Evolutionary conservation across 257 asterid genomes (phyloP).

Genomic region (Capsicum pubescens): DNA sequence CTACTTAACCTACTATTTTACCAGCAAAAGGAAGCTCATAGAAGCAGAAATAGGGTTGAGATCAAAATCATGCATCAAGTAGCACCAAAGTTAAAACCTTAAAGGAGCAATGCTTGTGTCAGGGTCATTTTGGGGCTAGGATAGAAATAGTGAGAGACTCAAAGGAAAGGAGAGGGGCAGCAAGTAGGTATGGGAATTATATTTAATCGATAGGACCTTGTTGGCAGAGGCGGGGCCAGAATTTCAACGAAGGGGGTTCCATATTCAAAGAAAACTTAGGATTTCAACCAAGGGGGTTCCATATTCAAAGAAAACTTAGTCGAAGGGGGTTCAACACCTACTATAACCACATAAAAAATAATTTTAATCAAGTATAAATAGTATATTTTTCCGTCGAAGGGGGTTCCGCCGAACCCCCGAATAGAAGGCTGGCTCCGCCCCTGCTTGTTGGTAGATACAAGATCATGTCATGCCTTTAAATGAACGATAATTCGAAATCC

Average conservation of each 20-base stretch:
- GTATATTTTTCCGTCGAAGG: too few relatives aligned
- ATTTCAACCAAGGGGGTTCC: too few relatives aligned
- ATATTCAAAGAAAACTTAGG: too few relatives aligned
- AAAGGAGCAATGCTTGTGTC: slow-evolving; percentile 6
- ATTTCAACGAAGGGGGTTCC: too few relatives aligned
- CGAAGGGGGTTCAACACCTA: too few relatives aligned
- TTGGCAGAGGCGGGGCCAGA: too few relatives aligned
- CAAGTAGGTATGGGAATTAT: not conserved
- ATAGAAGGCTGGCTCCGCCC: too few relatives aligned
- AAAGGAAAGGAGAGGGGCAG: not conserved
- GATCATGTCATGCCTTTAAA: not conserved
- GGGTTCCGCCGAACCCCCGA: too few relatives aligned
- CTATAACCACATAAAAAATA: too few relatives aligned
- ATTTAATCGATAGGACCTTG: not conserved
- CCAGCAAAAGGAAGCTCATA: not conserved
- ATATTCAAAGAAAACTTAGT: too few relatives aligned
- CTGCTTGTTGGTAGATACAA: too few relatives aligned
- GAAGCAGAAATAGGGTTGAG: slow-evolving; percentile 2
- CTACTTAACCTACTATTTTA: not conserved
- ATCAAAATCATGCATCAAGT: slow-evolving; percentile 14
- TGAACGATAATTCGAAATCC: not conserved
- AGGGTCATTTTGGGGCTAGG: not conserved
- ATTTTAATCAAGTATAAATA: too few relatives aligned
- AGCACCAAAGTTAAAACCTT: not conserved
- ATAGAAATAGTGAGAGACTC: slow-evolving; percentile 5